These are phyloP conservation scores for Neospermospora avenae DNA, from an alignment of 2,329 filamentous ascomycete species.

Conservation along the genomic window DNA sequence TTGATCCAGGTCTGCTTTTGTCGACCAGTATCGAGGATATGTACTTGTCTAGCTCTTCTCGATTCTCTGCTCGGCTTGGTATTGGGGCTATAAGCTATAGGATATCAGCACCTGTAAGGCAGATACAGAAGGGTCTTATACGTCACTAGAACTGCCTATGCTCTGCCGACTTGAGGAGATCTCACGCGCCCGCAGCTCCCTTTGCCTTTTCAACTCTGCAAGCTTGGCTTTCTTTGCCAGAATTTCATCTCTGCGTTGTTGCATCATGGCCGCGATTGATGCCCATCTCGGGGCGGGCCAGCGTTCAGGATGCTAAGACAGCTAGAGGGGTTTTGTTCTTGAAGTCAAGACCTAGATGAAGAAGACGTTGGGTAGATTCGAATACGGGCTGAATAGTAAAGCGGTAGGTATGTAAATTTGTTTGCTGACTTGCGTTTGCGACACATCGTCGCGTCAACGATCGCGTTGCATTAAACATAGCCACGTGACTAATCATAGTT, in stretches of 20 bases:
- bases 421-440: not conserved
- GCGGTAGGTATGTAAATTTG: not conserved
- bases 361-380: too few relatives aligned
- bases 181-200: conserved; percentile 78
- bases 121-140: conserved; percentile 43
- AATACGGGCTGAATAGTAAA: not conserved
- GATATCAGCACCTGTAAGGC: conserved; percentile 24
- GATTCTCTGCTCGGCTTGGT: conserved; percentile 64
- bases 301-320: not conserved
- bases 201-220: conserved; percentile 89
- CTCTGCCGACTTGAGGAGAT: conserved; percentile 67
- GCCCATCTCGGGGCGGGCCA: conserved; percentile 26
- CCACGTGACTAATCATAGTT: conserved; percentile 15
- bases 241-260: conserved; percentile 90
- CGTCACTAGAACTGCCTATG: conserved; percentile 67
- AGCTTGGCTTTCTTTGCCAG: conserved; percentile 95
- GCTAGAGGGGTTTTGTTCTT: not conserved
- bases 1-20: conserved; percentile 71
- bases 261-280: conserved; percentile 45
- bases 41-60: conserved; percentile 77
- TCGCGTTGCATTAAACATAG: not conserved
- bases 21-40: conserved; percentile 76
- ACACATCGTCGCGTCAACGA: conserved; percentile 8
- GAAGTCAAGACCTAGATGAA: too few relatives aligned
- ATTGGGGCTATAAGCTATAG: conserved; percentile 64